Percentiles rank a stretch among this genome's conserved stretches.
phyloP scores from a whole-genome alignment of 2,329 filamentous ascomycete species.

The Cercospora sojina region DNA sequence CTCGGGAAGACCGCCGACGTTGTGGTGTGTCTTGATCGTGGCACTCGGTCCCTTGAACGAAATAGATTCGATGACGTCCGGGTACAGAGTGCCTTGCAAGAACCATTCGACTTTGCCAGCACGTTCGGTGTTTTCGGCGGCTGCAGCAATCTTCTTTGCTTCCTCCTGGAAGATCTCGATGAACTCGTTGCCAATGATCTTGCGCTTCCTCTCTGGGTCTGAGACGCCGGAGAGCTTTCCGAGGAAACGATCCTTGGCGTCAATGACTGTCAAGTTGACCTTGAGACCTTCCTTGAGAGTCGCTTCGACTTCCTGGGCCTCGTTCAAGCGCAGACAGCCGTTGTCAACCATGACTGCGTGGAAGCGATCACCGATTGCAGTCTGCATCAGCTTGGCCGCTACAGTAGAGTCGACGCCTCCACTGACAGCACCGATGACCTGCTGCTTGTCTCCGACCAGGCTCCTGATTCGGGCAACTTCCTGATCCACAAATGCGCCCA shows the following conservation, averaged over 20 bases:
- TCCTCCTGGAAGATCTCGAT: conserved; percentile 82
- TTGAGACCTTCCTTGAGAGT: conserved; percentile 75
- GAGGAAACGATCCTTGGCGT: conserved; percentile 78
- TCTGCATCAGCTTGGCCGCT: conserved; percentile 78
- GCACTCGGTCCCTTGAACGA: conserved; percentile 70
- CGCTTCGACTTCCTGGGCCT: conserved; percentile 77
- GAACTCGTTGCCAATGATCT: conserved; percentile 81
- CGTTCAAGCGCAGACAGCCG: conserved; percentile 80
- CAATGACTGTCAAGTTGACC: conserved; percentile 86
- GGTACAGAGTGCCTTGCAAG: conserved; percentile 82
- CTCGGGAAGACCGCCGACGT: conserved; percentile 67
- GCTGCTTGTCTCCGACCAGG: conserved; percentile 76
- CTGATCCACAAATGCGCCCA: conserved; percentile 77
- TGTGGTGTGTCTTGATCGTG: conserved; percentile 74
- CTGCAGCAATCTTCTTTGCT: conserved; percentile 70
- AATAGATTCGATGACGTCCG: conserved; percentile 69
- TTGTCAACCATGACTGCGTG: conserved; percentile 84
- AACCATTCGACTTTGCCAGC: conserved; percentile 83
- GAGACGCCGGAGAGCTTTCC: conserved; percentile 69
- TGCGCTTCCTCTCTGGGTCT: conserved; percentile 82
- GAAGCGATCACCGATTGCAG: conserved; percentile 83
- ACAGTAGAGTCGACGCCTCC: conserved; percentile 91
- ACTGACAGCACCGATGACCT: conserved; percentile 76
- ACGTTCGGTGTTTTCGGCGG: conserved; percentile 63
- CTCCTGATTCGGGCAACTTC: conserved; percentile 78